These are phyloP conservation scores for Colletotrichum lupini DNA, from an alignment of 2,329 filamentous ascomycete genomes.

Conservation along the genomic window DNA sequence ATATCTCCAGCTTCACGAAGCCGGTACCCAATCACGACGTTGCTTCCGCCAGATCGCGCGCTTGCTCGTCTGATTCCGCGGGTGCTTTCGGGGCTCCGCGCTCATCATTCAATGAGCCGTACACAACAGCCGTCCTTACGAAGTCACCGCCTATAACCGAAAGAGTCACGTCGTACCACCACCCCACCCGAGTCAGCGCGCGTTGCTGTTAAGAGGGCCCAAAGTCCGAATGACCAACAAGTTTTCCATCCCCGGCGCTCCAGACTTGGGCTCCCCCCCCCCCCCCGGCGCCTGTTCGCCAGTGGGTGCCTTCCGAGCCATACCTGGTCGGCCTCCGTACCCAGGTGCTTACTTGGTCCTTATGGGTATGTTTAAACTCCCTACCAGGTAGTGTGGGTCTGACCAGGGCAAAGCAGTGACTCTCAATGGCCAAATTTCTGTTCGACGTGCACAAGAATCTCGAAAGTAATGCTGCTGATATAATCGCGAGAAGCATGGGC, in stretches of 20 bases:
- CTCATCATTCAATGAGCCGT: not conserved
- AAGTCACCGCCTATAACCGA: not conserved
- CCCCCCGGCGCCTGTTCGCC: slow-evolving; percentile 14
- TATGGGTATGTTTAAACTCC: no score
- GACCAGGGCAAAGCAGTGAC: no score
- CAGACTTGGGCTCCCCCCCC: slow-evolving; percentile 6
- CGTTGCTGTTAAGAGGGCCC: slow-evolving; percentile 12
- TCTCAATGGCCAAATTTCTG: no score
- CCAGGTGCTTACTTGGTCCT: slow-evolving; percentile 31
- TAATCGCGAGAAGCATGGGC: no score
- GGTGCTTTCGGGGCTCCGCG: slow-evolving; percentile 1
- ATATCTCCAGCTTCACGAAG: slow-evolving; percentile 18
- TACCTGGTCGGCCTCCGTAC: slow-evolving; percentile 20
- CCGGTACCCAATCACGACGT: slow-evolving; percentile 12
- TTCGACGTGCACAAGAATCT: no score
- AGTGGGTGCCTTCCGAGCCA: slow-evolving; percentile 26
- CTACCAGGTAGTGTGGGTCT: no score
- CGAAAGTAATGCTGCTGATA: no score
- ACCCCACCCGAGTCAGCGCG: slow-evolving; percentile 13
- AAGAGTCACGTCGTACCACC: slow-evolving; percentile 19
- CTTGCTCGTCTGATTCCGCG: slow-evolving; percentile 26
- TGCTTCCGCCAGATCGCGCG: slow-evolving; percentile 5
- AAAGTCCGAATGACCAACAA: not conserved
- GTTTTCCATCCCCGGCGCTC: not conserved
- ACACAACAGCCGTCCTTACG: not conserved